These are phyloP conservation scores for Acrocalymma vagum DNA, from an alignment of 2,329 filamentous ascomycete genomes.

Conservation along the genomic window DNA sequence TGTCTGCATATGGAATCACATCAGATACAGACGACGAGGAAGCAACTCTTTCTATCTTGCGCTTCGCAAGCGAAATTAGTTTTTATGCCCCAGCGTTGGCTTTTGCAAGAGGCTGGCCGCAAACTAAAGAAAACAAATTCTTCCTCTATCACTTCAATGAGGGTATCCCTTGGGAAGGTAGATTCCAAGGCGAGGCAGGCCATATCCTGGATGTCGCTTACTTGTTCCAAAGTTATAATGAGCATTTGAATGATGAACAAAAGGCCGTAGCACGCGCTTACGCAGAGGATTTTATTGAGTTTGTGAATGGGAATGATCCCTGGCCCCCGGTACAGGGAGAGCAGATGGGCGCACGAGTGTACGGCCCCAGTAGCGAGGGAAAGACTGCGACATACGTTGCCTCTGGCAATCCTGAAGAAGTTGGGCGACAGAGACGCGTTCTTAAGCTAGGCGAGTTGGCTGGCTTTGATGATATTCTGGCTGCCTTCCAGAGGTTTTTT, in stretches of 20 bases:
- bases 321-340: conserved; percentile 38
- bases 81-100: conserved; percentile 56
- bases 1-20: conserved; percentile 52
- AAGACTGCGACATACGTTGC: conserved; percentile 34
- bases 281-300: conserved; percentile 42
- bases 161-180: conserved; percentile 45
- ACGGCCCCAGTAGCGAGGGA: conserved; percentile 38
- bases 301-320: conserved; percentile 40
- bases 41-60: conserved; percentile 52
- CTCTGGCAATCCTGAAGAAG: conserved; percentile 31
- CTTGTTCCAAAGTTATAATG: conserved; percentile 45
- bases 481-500: conserved; percentile 37
- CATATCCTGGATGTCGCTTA: conserved; percentile 45
- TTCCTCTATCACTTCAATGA: conserved; percentile 47
- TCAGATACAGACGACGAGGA: conserved; percentile 48
- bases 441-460: conserved; percentile 34
- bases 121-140: conserved; percentile 32
- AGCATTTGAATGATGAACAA: conserved; percentile 30
- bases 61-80: conserved; percentile 55
- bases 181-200: conserved; percentile 41
- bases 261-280: conserved; percentile 31
- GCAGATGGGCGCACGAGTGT: conserved; percentile 33
- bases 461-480: conserved; percentile 33
- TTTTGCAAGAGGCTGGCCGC: conserved; percentile 49
- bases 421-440: conserved; percentile 33